phyloP scores from a whole-genome alignment of 352 stramenopile species.

The Phytophthora idaei region DNA sequence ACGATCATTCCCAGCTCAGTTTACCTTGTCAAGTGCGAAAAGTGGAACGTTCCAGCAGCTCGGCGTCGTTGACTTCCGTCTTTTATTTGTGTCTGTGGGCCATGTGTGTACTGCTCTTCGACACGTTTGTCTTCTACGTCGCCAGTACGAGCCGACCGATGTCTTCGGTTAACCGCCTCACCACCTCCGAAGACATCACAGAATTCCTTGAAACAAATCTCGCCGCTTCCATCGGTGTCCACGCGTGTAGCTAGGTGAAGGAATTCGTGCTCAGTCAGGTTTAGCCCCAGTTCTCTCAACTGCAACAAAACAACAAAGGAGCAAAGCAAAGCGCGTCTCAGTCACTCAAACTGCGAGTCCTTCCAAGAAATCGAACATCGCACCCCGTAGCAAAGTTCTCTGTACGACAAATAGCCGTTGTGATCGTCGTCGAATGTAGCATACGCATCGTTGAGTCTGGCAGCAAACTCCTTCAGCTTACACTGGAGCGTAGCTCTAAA shows the following conservation, averaged over 20 bases:
- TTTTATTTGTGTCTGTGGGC: background rate
- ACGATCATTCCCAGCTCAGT: background rate
- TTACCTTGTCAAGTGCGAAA: constrained; percentile 52
- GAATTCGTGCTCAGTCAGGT: constrained; percentile 60
- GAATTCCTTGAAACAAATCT: constrained; percentile 72
- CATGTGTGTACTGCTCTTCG: constrained; percentile 1
- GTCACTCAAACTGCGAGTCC: background rate
- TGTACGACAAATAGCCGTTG: constrained; percentile 56
- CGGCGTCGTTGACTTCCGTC: constrained; percentile 17
- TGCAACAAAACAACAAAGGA: constrained; percentile 15
- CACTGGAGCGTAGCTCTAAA: constrained; percentile 44
- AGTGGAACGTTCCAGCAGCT: constrained; percentile 44
- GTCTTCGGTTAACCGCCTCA: constrained; percentile 11
- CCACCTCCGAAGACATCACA: constrained; percentile 39
- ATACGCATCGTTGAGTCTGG: constrained; percentile 55
- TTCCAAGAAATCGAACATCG: background rate
- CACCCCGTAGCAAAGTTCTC: constrained; percentile 55
- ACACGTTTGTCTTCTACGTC: constrained; percentile 4
- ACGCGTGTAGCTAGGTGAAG: constrained; percentile 42
- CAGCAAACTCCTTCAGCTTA: constrained; percentile 50
- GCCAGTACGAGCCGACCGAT: background rate
- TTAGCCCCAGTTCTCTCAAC: constrained; percentile 54
- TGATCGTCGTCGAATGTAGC: constrained; percentile 61
- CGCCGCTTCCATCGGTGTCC: constrained; percentile 52
- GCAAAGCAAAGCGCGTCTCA: background rate